Evolutionary conservation across 495 filamentous ascomycete species (phyloP).

Genomic region (Penicillium coprophilum): DNA sequence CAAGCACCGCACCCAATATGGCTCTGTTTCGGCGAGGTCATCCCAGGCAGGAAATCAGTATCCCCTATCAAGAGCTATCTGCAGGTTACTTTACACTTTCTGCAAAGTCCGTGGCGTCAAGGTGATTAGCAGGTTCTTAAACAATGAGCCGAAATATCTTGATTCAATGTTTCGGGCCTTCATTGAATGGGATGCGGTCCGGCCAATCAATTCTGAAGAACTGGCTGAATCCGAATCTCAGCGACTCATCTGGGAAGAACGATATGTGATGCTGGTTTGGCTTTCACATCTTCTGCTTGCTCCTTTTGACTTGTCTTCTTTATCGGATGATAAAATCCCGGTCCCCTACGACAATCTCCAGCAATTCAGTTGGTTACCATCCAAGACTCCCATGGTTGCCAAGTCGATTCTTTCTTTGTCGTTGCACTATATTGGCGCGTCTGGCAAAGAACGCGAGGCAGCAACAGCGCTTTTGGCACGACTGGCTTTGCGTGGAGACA

Average conservation of each 20-base stretch:
- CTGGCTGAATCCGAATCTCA: constrained; percentile 11
- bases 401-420: constrained; percentile 69
- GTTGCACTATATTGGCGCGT: constrained; percentile 63
- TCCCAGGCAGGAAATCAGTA: constrained; percentile 41
- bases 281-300: constrained; percentile 89
- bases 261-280: constrained; percentile 88
- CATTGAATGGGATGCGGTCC: constrained; percentile 44
- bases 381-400: constrained; percentile 65
- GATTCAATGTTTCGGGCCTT: constrained; percentile 74
- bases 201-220: constrained; percentile 11
- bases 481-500: constrained; percentile 79
- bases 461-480: constrained; percentile 79
- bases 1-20: constrained; percentile 41
- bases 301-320: constrained; percentile 84
- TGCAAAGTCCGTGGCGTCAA: constrained; percentile 95
- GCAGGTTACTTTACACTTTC: constrained; percentile 78
- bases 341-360: constrained; percentile 30
- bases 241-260: constrained; percentile 75
- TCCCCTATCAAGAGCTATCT: constrained; percentile 68
- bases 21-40: constrained; percentile 25
- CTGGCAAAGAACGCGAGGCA: constrained; percentile 86
- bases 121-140: constrained; percentile 83
- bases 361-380: constrained; percentile 25
- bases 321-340: constrained; percentile 62
- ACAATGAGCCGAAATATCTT: constrained; percentile 80